These are phyloP conservation scores for Abrus precatorius DNA, from an alignment of 306 rosid genomes.

Conservation along the genomic window DNA sequence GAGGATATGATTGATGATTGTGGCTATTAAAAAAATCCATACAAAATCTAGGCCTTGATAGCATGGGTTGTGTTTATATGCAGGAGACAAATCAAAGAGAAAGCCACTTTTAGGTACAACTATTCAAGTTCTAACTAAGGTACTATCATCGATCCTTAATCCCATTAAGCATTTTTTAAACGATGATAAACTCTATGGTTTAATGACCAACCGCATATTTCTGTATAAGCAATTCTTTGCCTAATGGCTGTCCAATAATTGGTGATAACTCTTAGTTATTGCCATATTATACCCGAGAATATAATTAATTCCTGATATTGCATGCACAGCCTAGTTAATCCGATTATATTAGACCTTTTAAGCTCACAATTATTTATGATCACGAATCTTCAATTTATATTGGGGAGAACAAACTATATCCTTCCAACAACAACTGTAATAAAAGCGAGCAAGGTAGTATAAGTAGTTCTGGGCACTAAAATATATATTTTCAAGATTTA, in stretches of 20 bases:
- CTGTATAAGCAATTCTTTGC: background rate
- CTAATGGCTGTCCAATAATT: background rate
- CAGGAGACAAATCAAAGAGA: conserved; percentile 60
- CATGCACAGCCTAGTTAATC: conserved; percentile 19
- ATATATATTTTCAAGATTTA: too few relatives aligned
- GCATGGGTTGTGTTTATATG: conserved; percentile 54
- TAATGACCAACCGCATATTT: background rate
- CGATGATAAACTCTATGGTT: background rate
- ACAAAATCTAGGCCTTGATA: conserved; percentile 58
- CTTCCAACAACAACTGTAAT: too few relatives aligned
- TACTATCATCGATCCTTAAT: conserved; percentile 15
- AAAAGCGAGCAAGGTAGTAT: too few relatives aligned
- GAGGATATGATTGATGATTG: conserved; percentile 50
- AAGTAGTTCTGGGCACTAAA: too few relatives aligned
- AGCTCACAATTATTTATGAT: conserved; percentile 5
- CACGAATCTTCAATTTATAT: background rate
- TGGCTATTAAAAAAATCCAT: conserved; percentile 45
- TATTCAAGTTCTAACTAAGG: conserved; percentile 35
- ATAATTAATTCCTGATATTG: conserved; percentile 8
- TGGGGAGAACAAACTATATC: background rate
- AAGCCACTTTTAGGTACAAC: conserved; percentile 51
- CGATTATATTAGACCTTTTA: background rate
- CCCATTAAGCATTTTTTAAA: background rate
- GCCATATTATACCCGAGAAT: background rate
- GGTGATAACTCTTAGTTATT: background rate